Evolutionary conservation across 208 protist species (phyloP).

Genomic region (Leishmania gerbilli): DNA sequence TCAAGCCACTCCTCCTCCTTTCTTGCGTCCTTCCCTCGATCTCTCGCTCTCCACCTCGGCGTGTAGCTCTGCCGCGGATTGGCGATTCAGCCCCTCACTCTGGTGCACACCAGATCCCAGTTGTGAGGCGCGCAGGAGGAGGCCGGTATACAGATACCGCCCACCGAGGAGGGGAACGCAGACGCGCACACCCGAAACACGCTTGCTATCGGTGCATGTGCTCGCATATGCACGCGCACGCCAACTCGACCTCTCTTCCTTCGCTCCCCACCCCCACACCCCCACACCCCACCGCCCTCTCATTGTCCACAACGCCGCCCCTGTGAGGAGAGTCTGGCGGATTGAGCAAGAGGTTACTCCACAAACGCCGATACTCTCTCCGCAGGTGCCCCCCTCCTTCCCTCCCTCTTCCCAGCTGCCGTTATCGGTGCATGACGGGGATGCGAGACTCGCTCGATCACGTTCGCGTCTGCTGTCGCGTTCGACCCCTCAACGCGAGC

Average conservation of each 20-base stretch:
- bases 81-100: too few relatives aligned
- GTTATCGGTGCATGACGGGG: slow-evolving; percentile 15
- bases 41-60: neutral
- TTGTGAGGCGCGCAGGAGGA: too few relatives aligned
- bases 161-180: too few relatives aligned
- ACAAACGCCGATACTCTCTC: neutral
- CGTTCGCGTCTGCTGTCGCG: slow-evolving; percentile 55
- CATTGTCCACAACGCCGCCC: neutral
- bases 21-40: neutral
- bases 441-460: slow-evolving; percentile 32
- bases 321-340: neutral
- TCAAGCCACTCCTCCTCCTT: too few relatives aligned
- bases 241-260: neutral
- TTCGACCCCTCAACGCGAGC: slow-evolving; percentile 37
- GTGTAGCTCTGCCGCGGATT: too few relatives aligned
- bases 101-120: too few relatives aligned
- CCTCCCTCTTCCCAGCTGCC: neutral
- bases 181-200: too few relatives aligned
- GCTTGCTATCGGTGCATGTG: neutral
- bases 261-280: neutral
- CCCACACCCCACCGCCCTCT: neutral
- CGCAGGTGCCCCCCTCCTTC: neutral
- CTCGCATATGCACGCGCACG: neutral
- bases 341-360: neutral
- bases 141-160: too few relatives aligned